Evolutionary conservation across 768 basidiomycete genomes (phyloP).

Genomic region (Collybia mongolica): DNA sequence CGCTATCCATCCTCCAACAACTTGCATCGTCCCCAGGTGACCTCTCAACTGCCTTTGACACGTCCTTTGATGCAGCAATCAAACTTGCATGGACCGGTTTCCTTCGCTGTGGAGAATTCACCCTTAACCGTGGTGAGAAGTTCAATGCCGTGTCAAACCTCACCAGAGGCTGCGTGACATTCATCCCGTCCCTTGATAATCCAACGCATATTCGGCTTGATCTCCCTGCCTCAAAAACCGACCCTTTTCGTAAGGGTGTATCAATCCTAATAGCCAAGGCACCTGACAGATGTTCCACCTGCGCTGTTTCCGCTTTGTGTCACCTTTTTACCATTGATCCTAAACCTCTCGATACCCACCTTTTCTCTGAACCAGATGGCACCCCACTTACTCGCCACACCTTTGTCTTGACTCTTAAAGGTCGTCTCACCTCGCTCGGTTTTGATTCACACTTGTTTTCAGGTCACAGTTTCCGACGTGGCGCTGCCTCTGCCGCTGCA

Average conservation of each 20-base stretch:
- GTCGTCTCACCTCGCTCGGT: constrained; percentile 7
- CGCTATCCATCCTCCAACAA: constrained; percentile 19
- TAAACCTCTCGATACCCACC: neutral
- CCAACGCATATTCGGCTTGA: constrained; percentile 21
- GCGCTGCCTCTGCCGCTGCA: constrained; percentile 27
- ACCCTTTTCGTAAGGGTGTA: constrained; percentile 26
- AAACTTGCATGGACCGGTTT: constrained; percentile 18
- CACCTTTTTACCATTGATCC: neutral
- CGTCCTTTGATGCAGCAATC: constrained; percentile 15
- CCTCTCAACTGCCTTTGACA: no score
- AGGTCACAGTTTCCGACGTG: constrained; percentile 27
- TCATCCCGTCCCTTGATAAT: constrained; percentile 19
- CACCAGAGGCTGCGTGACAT: no score
- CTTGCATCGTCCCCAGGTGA: constrained; percentile 6
- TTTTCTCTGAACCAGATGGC: no score
- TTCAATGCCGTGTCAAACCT: neutral
- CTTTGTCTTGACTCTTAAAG: constrained; percentile 13
- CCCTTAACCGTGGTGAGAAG: neutral
- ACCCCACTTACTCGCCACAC: constrained; percentile 8
- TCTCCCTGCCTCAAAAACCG: constrained; percentile 34
- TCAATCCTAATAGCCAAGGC: constrained; percentile 14
- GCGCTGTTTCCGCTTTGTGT: constrained; percentile 13
- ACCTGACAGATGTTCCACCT: constrained; percentile 11
- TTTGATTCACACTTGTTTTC: constrained; percentile 15
- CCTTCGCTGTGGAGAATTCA: constrained; percentile 1